Percentiles rank a stretch among this genome's conserved stretches.
These are phyloP conservation scores for Onygenales sp. DNA, from an alignment of 2,329 filamentous ascomycete species.

Conservation along the genomic window DNA sequence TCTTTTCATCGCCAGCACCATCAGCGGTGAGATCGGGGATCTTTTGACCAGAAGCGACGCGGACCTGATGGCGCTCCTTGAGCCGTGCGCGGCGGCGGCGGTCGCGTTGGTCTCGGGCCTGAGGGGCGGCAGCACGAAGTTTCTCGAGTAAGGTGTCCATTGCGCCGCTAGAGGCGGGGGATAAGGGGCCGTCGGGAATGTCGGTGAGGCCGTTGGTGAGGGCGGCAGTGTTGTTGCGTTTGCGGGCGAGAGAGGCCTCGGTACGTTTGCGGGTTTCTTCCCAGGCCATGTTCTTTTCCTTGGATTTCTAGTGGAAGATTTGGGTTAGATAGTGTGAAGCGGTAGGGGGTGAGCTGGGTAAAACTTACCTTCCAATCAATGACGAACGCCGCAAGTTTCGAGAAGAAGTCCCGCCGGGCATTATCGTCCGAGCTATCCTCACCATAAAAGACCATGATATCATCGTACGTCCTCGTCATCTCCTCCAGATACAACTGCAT, in stretches of 20 bases:
- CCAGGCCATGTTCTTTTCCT: constrained; percentile 76
- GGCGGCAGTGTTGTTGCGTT: constrained; percentile 55
- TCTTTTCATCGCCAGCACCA: constrained; percentile 51
- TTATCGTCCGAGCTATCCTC: constrained; percentile 89
- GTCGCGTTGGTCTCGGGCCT: constrained; percentile 81
- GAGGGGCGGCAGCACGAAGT: constrained; percentile 81
- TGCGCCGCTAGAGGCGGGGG: constrained; percentile 69
- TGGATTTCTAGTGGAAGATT: constrained; percentile 54
- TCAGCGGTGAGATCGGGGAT: constrained; percentile 57
- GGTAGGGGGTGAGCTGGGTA: neutral
- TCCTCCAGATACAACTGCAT: constrained; percentile 89
- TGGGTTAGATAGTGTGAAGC: neutral
- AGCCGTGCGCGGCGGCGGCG: constrained; percentile 75
- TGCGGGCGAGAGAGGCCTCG: constrained; percentile 86
- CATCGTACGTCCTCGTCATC: constrained; percentile 82
- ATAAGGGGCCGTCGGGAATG: constrained; percentile 43
- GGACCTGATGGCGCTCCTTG: constrained; percentile 83
- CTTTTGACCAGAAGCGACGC: constrained; percentile 79
- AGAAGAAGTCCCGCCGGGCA: constrained; percentile 88
- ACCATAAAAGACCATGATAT: constrained; percentile 94
- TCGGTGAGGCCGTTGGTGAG: constrained; percentile 45
- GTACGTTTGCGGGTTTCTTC: constrained; percentile 80
- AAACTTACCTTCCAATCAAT: constrained; percentile 70
- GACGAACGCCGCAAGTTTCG: constrained; percentile 84
- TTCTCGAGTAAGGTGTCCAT: constrained; percentile 97